Base-by-base conservation (phyloP, 352 stramenopile genomes). In the Phytophthora citrophthora region DNA sequence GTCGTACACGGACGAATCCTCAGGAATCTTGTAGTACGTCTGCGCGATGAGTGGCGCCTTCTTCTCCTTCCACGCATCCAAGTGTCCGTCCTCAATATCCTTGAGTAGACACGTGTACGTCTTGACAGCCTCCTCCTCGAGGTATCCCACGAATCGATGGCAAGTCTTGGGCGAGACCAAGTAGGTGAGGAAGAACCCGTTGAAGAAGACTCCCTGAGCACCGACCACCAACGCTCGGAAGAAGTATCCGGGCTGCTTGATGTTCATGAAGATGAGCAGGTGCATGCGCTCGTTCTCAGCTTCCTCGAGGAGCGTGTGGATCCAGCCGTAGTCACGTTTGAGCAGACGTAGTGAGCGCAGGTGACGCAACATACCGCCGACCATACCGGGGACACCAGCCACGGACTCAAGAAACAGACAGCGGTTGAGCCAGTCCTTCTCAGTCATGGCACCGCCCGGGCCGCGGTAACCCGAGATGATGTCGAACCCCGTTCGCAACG, bases 221-320 rank as follows among this genome's bases (percentile, higher is more conserved):
- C 77, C 83, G n/a, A 97, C 74, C 4, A 97, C 91, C 5, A 87
- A 49, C 6, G 70, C 56, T n/a, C 91, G 89, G 60, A 97, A 93
- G 13, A 93, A 40, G 44, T 72, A 74, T 15, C 83, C 78, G 0
- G 91, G 91, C 57, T 97, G 78, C 70, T 95, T 96, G 70, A 98
- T 83, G 49, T 85, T 81, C 57, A 97, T 79, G 68, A 95, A 96
- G 64, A 95, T 95, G 34, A 98, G 76, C 31, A 98, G 64, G 72
- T 98, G 94, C 90, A 98, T 97, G 48, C 92, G 78, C 79, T 98
- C 93, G 75, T 98, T 98, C 76, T 98, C 93, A n/a, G 91, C 91
- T 57, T 98, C 93, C 54, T 97, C 93, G 1, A 97, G 74, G 4
- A 98, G 71, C n/a, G 92, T 93, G 71, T 94, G 77, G 74, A 98